Conservation (phyloP, 805 yeast genomes). For the Schwanniomyces yamadae region DNA sequence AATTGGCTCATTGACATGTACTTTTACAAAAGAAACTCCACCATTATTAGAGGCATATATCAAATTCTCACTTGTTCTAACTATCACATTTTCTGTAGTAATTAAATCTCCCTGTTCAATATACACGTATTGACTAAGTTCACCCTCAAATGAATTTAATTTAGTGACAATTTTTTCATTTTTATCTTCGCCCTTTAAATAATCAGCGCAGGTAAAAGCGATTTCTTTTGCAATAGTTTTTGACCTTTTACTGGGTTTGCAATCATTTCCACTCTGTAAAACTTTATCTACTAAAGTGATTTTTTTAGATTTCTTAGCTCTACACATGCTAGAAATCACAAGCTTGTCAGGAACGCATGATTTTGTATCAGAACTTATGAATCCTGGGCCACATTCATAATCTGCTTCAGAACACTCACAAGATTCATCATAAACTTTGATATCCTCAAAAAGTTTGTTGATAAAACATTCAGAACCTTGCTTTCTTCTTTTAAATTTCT, state of each 20-base stretch:
- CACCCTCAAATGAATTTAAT: slow-evolving; percentile 49
- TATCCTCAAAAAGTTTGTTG: slow-evolving; percentile 45
- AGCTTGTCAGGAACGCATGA: slow-evolving; percentile 46
- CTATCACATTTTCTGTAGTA: slow-evolving; percentile 47
- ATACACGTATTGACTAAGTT: slow-evolving; percentile 56
- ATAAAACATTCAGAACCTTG: slow-evolving; percentile 63
- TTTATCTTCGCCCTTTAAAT: slow-evolving; percentile 8
- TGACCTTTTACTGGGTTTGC: slow-evolving; percentile 29
- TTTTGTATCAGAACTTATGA: slow-evolving; percentile 28
- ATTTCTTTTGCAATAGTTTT: slow-evolving; percentile 25
- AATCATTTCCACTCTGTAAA: slow-evolving; percentile 45
- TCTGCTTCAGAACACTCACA: slow-evolving; percentile 69
- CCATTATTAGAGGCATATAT: slow-evolving; percentile 61
- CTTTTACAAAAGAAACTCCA: slow-evolving; percentile 40
- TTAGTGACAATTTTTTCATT: slow-evolving; percentile 33
- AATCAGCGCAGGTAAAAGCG: slow-evolving; percentile 38
- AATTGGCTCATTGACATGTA: slow-evolving; percentile 32
- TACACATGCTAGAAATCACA: slow-evolving; percentile 25
- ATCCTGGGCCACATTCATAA: slow-evolving; percentile 66
- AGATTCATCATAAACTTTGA: slow-evolving; percentile 47
- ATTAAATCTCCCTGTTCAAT: slow-evolving; percentile 47
- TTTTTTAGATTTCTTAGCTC: slow-evolving; percentile 16
- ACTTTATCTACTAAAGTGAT: slow-evolving; percentile 39
- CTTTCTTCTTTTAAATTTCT: slow-evolving; percentile 63
- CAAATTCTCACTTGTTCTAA: slow-evolving; percentile 51